A percentile compares a stretch with the other conserved stretches of the same genome.
Evolutionary conservation across 2,329 filamentous ascomycete genomes (phyloP).

Genomic region (Penicillium frequentans): DNA sequence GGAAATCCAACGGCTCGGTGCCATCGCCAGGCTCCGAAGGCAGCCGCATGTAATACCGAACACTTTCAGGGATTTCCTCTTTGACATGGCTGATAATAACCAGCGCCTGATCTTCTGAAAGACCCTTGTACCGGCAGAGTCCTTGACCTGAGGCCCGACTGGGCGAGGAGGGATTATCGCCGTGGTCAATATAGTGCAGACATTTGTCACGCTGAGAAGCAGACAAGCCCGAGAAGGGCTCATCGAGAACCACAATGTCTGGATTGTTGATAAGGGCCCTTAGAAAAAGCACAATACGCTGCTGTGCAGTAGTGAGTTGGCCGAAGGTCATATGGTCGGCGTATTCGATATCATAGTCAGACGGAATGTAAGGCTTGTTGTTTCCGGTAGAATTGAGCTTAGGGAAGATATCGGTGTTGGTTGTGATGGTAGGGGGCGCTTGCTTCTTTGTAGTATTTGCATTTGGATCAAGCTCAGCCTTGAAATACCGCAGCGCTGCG

Average conservation of each 20-base stretch:
- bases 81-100: conserved; percentile 90
- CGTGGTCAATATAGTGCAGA: conserved; percentile 71
- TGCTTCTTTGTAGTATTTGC: conserved; percentile 1
- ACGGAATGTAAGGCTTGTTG: conserved; percentile 4
- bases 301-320: conserved; percentile 52
- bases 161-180: conserved; percentile 48
- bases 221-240: conserved; percentile 85
- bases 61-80: conserved; percentile 82
- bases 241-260: conserved; percentile 81
- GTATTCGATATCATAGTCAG: conserved; percentile 55
- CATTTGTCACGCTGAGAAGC: conserved; percentile 82
- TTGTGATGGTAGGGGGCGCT: background rate
- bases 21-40: conserved; percentile 47
- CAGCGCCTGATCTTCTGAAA: conserved; percentile 72
- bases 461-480: conserved; percentile 69
- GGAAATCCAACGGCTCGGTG: conserved; percentile 30
- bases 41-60: conserved; percentile 82
- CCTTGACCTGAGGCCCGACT: background rate
- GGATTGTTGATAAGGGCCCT: conserved; percentile 77
- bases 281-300: conserved; percentile 82
- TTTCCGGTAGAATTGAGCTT: background rate
- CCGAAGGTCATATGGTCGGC: conserved; percentile 76
- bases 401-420: conserved; percentile 25
- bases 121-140: conserved; percentile 46
- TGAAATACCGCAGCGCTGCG: conserved; percentile 73